Percentiles rank a stretch among this genome's conserved stretches.
Evolutionary conservation across 495 filamentous ascomycete species (phyloP).

Genomic region (Tuber magnatum): DNA sequence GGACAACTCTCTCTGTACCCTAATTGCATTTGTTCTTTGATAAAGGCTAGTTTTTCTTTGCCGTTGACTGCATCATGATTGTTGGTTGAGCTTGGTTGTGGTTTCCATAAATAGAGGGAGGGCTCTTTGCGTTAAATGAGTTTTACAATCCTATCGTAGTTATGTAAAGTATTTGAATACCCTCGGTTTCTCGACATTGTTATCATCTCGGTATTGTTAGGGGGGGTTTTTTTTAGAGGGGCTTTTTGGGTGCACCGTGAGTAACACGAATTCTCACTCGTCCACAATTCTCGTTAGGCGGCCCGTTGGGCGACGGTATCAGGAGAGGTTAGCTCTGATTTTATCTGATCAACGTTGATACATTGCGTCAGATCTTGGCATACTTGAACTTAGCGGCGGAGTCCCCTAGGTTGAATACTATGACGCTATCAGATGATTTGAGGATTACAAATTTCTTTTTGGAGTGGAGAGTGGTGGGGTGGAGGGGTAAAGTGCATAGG

Average conservation of each 20-base stretch:
- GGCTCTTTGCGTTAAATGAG: neutral
- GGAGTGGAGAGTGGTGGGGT: neutral
- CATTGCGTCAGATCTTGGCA: neutral
- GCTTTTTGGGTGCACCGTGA: neutral
- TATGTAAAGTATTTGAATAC: neutral
- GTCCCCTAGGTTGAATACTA: neutral
- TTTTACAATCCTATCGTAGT: neutral
- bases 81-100: neutral
- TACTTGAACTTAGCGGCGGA: neutral
- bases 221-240: neutral
- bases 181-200: neutral
- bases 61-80: neutral
- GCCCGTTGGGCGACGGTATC: neutral
- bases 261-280: neutral
- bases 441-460: neutral
- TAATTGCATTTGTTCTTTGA: neutral
- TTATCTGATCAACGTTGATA: neutral
- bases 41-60: slow-evolving; percentile 1
- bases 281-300: neutral
- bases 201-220: neutral
- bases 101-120: neutral
- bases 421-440: neutral
- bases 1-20: neutral
- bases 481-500: slow-evolving; percentile 1
- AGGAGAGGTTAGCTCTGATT: neutral